A percentile compares a stretch with the other conserved stretches of the same genome.
These are phyloP conservation scores for Selaginella moellendorffii DNA, from an alignment of 75 land plant species.

Conservation along the genomic window DNA sequence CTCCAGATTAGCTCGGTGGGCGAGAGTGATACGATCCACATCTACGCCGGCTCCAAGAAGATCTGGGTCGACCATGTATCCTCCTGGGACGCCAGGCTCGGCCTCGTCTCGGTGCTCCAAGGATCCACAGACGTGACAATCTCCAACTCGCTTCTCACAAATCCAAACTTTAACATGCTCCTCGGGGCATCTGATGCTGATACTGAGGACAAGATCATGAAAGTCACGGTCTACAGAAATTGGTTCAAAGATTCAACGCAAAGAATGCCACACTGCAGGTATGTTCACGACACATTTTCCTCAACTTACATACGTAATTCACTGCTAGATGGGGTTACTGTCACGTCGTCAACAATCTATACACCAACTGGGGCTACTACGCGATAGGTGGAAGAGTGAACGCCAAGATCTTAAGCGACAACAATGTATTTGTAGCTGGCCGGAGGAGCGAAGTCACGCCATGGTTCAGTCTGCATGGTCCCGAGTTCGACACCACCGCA, in stretches of 20 bases:
- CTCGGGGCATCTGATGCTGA: slow-evolving; percentile 5
- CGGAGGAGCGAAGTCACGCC: not conserved
- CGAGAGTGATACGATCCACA: slow-evolving; percentile 7
- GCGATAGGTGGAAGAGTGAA: slow-evolving; percentile 6
- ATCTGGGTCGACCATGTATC: not conserved
- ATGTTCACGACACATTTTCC: not conserved
- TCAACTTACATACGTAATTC: not conserved
- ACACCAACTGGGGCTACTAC: slow-evolving; percentile 10
- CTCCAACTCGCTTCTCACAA: slow-evolving; percentile 3
- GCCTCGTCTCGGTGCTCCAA: not conserved
- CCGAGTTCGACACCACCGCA: slow-evolving; percentile 4
- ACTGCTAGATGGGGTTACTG: not conserved
- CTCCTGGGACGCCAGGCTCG: not conserved
- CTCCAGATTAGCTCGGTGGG: slow-evolving; percentile 1
- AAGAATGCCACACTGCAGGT: slow-evolving; percentile 11
- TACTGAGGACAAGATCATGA: slow-evolving; percentile 1
- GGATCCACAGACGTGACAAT: slow-evolving; percentile 6
- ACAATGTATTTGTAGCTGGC: not conserved
- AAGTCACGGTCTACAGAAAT: slow-evolving; percentile 1
- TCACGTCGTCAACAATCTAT: slow-evolving; percentile 7
- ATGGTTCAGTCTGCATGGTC: not conserved
- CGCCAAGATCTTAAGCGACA: slow-evolving; percentile 1
- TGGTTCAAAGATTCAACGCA: slow-evolving; percentile 7
- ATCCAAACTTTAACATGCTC: slow-evolving; percentile 8
- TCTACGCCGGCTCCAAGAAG: slow-evolving; percentile 3